phyloP scores from a whole-genome alignment of 352 stramenopile genomes.

The Globisporangium splendens region DNA sequence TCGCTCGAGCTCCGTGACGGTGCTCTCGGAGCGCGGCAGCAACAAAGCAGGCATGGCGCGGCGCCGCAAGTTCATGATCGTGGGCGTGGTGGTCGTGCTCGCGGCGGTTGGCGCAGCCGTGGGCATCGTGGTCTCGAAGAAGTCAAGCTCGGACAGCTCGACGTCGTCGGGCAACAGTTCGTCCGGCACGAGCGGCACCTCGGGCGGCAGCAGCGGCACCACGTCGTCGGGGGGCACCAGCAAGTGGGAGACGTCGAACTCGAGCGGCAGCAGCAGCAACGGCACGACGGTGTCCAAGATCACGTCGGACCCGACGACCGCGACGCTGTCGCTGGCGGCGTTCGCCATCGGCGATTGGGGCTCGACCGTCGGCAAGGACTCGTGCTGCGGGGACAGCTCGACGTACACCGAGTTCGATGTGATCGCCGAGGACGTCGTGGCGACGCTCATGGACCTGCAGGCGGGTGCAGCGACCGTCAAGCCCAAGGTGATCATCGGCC shows the following conservation, averaged over 20 bases:
- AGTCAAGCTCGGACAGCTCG: conserved; percentile 19
- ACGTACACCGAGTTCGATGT: conserved; percentile 61
- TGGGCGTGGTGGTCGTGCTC: conserved; percentile 28
- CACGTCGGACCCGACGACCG: conserved; percentile 13
- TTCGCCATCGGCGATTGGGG: conserved; percentile 79
- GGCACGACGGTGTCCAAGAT: conserved; percentile 3
- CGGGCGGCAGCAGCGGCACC: neutral
- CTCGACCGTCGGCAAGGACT: conserved; percentile 58
- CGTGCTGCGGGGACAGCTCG: conserved; percentile 58
- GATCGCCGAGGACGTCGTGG: conserved; percentile 70
- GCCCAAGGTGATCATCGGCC: conserved; percentile 48
- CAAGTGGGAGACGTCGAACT: too few relatives aligned
- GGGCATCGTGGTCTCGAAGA: conserved; percentile 41
- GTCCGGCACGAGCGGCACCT: conserved; percentile 9
- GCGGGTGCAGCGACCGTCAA: conserved; percentile 27
- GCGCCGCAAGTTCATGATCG: conserved; percentile 31
- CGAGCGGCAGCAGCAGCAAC: neutral
- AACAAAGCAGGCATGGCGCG: neutral
- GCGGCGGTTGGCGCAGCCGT: conserved; percentile 41
- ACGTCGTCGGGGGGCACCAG: neutral
- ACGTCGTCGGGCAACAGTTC: conserved; percentile 11
- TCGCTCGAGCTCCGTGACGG: neutral
- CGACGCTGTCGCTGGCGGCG: conserved; percentile 44
- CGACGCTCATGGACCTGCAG: conserved; percentile 45
- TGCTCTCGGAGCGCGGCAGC: neutral